phyloP scores from a whole-genome alignment of 805 yeast species.

The Tetrapisispora taiwanensis region DNA sequence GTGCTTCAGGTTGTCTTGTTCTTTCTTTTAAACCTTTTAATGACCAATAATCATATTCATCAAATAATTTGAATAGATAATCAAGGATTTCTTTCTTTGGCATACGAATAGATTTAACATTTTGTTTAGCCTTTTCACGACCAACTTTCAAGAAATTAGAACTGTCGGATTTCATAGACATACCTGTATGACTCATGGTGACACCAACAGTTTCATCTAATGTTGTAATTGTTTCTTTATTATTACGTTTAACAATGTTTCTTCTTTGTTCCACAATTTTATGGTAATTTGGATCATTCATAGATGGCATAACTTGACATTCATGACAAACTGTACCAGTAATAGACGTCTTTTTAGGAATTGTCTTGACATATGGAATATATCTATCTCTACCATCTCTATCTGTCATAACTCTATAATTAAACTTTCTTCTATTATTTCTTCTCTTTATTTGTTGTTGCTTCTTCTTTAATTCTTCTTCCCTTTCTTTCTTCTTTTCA shows the following conservation, averaged over 20 bases:
- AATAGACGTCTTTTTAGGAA: slow-evolving; percentile 78
- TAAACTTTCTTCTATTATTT: slow-evolving; percentile 27
- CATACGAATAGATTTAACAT: slow-evolving; percentile 76
- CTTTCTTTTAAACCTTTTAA: slow-evolving; percentile 88
- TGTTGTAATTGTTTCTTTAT: slow-evolving; percentile 54
- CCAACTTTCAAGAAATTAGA: slow-evolving; percentile 54
- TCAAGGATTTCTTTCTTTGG: slow-evolving; percentile 88
- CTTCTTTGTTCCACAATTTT: slow-evolving; percentile 51
- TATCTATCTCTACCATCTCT: slow-evolving; percentile 37
- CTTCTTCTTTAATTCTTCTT: slow-evolving; percentile 29
- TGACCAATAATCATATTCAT: slow-evolving; percentile 94
- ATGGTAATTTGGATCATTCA: slow-evolving; percentile 58
- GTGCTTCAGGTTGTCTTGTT: slow-evolving; percentile 91
- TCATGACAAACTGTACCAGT: slow-evolving; percentile 88
- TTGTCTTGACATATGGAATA: slow-evolving; percentile 77
- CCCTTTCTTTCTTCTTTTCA: slow-evolving; percentile 26
- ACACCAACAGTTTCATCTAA: slow-evolving; percentile 79
- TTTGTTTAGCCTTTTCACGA: slow-evolving; percentile 39
- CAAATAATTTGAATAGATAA: slow-evolving; percentile 77
- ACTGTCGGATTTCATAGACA: slow-evolving; percentile 63
- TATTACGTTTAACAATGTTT: slow-evolving; percentile 37
- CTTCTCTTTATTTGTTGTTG: slow-evolving; percentile 32
- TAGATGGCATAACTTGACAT: slow-evolving; percentile 77
- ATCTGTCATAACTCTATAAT: slow-evolving; percentile 31
- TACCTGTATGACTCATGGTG: slow-evolving; percentile 76